Evolutionary conservation across 2,329 filamentous ascomycete genomes (phyloP).

Genomic region (Pseudogymnoascus sp.): DNA sequence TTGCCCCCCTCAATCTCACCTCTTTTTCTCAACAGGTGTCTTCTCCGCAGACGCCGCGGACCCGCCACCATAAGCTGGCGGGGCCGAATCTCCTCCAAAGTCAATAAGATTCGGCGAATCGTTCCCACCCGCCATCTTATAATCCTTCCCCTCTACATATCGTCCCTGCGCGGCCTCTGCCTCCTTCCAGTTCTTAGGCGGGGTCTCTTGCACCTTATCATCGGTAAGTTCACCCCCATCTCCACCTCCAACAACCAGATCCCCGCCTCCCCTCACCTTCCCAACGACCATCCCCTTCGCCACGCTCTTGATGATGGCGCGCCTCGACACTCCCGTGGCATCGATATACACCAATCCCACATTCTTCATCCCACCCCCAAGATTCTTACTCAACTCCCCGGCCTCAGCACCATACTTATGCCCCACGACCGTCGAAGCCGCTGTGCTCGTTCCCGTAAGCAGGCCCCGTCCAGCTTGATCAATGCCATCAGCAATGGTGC

Average conservation of each 20-base stretch:
- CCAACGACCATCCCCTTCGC: conserved; percentile 95
- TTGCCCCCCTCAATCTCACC: neutral
- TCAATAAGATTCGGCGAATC: conserved; percentile 22
- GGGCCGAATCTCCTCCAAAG: conserved; percentile 20
- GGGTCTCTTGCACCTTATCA: neutral
- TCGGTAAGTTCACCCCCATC: conserved; percentile 23
- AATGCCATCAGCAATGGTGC: conserved; percentile 87
- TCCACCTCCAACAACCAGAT: conserved; percentile 64
- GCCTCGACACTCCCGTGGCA: conserved; percentile 81
- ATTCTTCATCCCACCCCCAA: conserved; percentile 88
- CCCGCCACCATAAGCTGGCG: conserved; percentile 19
- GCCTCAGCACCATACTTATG: conserved; percentile 86
- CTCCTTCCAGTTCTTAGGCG: conserved; percentile 21
- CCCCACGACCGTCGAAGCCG: conserved; percentile 79
- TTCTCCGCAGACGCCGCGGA: conserved; percentile 21
- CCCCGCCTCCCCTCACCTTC: conserved; percentile 64
- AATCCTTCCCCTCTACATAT: conserved; percentile 18
- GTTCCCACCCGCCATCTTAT: conserved; percentile 20
- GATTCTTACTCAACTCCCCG: conserved; percentile 63
- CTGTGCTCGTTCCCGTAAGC: conserved; percentile 63
- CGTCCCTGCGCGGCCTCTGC: conserved; percentile 20
- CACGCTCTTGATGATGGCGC: conserved; percentile 86
- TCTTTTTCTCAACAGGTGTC: conserved; percentile 10
- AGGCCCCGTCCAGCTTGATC: conserved; percentile 78
- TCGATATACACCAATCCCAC: conserved; percentile 97